These are phyloP conservation scores for Purpureocillium takamizusanense DNA, from an alignment of 2,329 filamentous ascomycete species.

Conservation along the genomic window DNA sequence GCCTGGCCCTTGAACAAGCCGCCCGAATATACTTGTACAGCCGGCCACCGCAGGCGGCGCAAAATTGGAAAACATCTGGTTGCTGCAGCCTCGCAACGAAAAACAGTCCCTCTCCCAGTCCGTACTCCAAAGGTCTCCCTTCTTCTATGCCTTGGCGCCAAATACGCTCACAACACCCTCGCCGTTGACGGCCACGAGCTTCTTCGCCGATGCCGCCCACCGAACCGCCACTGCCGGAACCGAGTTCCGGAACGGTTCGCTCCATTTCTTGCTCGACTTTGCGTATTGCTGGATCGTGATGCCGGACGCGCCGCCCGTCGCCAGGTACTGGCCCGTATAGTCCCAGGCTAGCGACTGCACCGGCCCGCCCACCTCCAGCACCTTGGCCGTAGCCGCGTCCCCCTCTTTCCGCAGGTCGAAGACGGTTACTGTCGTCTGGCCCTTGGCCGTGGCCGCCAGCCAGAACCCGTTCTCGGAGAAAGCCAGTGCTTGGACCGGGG, in stretches of 20 bases:
- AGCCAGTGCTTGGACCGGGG: slow-evolving; percentile 63
- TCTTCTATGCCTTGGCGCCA: slow-evolving; percentile 37
- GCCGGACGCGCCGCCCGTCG: slow-evolving; percentile 69
- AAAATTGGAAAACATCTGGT: too few relatives aligned
- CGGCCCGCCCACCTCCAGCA: slow-evolving; percentile 74
- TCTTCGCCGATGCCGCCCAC: slow-evolving; percentile 71
- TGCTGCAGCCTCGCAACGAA: neutral
- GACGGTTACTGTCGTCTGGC: slow-evolving; percentile 69
- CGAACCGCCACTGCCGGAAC: slow-evolving; percentile 62
- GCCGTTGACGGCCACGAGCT: slow-evolving; percentile 63
- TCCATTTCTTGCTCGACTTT: slow-evolving; percentile 83
- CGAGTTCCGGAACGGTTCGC: slow-evolving; percentile 70
- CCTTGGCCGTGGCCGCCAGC: slow-evolving; percentile 76
- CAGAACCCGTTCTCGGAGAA: slow-evolving; percentile 98
- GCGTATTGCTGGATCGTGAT: slow-evolving; percentile 83
- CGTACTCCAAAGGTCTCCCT: neutral
- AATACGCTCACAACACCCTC: slow-evolving; percentile 71
- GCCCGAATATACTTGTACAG: too few relatives aligned
- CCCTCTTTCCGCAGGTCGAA: slow-evolving; percentile 92
- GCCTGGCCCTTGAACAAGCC: too few relatives aligned
- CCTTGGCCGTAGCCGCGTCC: slow-evolving; percentile 70
- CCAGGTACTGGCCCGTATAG: slow-evolving; percentile 88
- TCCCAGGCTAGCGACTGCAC: slow-evolving; percentile 79
- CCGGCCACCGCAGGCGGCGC: too few relatives aligned
- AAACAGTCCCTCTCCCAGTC: neutral